Evolutionary conservation across 108 stramenopile genomes (phyloP), one percentile per base, ranked within the genome.

Genomic region (Cyclotella choctawhatcheeana): DNA sequence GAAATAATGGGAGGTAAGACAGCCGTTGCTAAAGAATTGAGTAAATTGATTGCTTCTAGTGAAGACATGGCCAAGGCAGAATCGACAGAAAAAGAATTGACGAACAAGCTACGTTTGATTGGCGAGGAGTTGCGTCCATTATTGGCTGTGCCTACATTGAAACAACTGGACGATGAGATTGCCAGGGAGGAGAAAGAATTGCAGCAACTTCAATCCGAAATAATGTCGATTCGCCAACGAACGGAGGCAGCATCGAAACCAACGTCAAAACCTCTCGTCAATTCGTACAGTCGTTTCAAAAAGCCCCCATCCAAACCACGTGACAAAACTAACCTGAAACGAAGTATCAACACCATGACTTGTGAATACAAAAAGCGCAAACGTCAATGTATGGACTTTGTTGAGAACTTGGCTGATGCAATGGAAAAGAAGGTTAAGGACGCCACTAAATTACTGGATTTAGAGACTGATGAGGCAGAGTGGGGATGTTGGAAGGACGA

Each of bases 401-500:
- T 91, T 13, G 90, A 92, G 17, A 73, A 86, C n/a, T 47, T 91
- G 8, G 85, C 91, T 4, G 94, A 95, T 71, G 91, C 88, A 10
- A 88, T 95, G 91, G 94, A 95, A 58, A 93, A 90, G 69, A 90
- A 85, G 51, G 78, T 79, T 16, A 90, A 88, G 78, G 90, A 93
- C n/a, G 83, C 88, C 5, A 51, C 91, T 48, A 90, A 90, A 43
- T 18, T 92, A 14, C 65, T 94, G 71, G 88, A 83, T n/a, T 54
- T 94, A 33, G 93, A 94, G 58, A 92, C 89, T 5, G 93, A 94
- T 71, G 93, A 92, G 61, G 74, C 78, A 55, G 79, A 81, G 29
- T 76, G 79, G 79, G 74, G 64, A 29, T 63, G 61, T 37, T 72
- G 71, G 62, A 59, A 30, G 37, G 52, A 54, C 37, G 31, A 29